Conservation (phyloP, 257 asterid genomes). For the Solanum gandarillasii region DNA sequence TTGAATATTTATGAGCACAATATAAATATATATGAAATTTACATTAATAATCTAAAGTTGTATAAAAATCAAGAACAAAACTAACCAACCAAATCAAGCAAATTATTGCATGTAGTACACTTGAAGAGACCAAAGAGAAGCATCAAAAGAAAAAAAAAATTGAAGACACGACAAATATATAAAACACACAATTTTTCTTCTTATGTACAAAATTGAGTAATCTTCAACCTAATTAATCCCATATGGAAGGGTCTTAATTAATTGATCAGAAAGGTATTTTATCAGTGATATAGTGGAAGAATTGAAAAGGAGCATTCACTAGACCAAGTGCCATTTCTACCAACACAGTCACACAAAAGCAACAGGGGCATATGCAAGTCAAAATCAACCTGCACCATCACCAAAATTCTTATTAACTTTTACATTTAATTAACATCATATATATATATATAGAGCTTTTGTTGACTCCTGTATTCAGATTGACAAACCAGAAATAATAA, state of each 20-base stretch:
- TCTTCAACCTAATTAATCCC: not conserved
- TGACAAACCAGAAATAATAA: too few relatives aligned
- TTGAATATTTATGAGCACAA: too few relatives aligned
- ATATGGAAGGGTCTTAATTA: not conserved
- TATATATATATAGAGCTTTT: too few relatives aligned
- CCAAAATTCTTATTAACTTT: not conserved
- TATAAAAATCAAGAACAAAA: not conserved
- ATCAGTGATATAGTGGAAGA: constrained; percentile 49
- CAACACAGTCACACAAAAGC: constrained; percentile 5
- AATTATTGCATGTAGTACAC: not conserved
- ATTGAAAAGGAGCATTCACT: constrained; percentile 35
- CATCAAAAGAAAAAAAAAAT: not conserved
- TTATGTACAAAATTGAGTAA: not conserved
- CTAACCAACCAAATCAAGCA: not conserved
- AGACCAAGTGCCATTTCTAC: constrained; percentile 4
- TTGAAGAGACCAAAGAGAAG: not conserved
- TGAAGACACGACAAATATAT: not conserved
- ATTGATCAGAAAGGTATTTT: constrained; percentile 34
- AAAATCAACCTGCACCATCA: constrained; percentile 4
- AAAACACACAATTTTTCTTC: not conserved
- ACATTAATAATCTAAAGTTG: not conserved
- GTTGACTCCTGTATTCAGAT: too few relatives aligned
- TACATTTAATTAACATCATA: not conserved
- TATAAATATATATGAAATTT: not conserved
- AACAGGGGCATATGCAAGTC: constrained; percentile 13